Percentiles rank a stretch among this genome's conserved stretches.
Conservation (phyloP, 192 early-diverging fungal genomes). For the Coemansia sp. region DNA sequence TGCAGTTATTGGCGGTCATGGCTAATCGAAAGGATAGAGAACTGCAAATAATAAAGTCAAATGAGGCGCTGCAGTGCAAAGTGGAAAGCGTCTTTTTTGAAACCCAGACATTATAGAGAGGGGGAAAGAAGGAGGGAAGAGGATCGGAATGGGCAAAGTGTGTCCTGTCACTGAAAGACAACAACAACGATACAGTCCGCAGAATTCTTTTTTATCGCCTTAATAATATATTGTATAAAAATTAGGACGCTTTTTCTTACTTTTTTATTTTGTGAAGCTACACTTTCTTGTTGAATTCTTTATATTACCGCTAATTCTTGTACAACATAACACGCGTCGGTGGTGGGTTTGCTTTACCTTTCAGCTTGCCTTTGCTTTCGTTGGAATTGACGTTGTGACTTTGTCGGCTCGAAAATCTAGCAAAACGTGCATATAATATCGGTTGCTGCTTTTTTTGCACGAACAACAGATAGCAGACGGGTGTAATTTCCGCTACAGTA, state of each 20-base stretch:
- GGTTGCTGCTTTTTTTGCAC: not conserved
- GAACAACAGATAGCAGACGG: not conserved
- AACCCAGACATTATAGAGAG: not conserved
- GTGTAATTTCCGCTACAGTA: conserved; percentile 1
- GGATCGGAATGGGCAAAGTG: no score
- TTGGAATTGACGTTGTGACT: conserved; percentile 5
- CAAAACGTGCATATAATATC: not conserved
- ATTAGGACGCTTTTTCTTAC: not conserved
- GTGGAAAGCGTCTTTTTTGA: not conserved
- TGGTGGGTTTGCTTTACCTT: not conserved
- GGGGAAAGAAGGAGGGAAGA: not conserved
- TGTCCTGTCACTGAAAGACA: not conserved
- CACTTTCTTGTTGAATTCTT: conserved; percentile 2
- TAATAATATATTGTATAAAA: not conserved
- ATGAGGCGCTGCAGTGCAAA: not conserved
- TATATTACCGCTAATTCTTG: not conserved
- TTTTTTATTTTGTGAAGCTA: not conserved
- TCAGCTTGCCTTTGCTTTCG: not conserved
- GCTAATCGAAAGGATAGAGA: no score
- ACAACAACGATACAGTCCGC: not conserved
- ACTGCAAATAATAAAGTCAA: no score
- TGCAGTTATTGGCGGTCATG: no score
- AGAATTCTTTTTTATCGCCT: not conserved
- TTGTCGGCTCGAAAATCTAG: not conserved
- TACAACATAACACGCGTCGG: not conserved